These are phyloP conservation scores for Cordyceps tenuipes DNA, from an alignment of 2,329 filamentous ascomycete genomes.

Conservation along the genomic window DNA sequence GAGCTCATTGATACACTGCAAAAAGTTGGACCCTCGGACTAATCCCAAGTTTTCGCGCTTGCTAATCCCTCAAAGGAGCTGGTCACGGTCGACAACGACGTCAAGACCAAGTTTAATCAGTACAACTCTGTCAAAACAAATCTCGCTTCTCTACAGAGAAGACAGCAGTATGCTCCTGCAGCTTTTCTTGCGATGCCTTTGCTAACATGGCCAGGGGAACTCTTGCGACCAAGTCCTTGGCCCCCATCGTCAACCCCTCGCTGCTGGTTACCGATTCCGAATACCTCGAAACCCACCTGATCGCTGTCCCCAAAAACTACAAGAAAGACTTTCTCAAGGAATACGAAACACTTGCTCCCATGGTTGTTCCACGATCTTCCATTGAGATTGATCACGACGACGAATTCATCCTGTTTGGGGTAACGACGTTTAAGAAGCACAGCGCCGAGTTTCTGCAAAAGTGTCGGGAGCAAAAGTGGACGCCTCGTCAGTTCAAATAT, in stretches of 20 bases:
- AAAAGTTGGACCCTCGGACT: conserved; percentile 51
- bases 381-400: conserved; percentile 73
- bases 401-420: conserved; percentile 81
- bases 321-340: conserved; percentile 82
- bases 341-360: conserved; percentile 81
- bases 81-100: conserved; percentile 86
- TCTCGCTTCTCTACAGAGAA: conserved; percentile 71
- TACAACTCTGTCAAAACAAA: conserved; percentile 88
- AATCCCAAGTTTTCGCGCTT: conserved; percentile 4
- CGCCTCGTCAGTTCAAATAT: conserved; percentile 88
- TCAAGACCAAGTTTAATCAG: conserved; percentile 88
- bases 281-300: conserved; percentile 90
- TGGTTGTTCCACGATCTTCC: conserved; percentile 90
- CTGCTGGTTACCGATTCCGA: conserved; percentile 83
- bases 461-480: conserved; percentile 88
- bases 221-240: conserved; percentile 85
- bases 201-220: conserved; percentile 58
- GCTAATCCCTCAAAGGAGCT: conserved; percentile 55
- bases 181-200: no score
- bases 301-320: conserved; percentile 72
- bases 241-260: conserved; percentile 75
- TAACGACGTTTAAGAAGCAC: conserved; percentile 90
- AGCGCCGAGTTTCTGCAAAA: conserved; percentile 83
- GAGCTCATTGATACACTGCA: conserved; percentile 83
- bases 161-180: conserved; percentile 60